phyloP scores from a whole-genome alignment of 148 eudicot genomes.

The Rhododendron williamsianum region DNA sequence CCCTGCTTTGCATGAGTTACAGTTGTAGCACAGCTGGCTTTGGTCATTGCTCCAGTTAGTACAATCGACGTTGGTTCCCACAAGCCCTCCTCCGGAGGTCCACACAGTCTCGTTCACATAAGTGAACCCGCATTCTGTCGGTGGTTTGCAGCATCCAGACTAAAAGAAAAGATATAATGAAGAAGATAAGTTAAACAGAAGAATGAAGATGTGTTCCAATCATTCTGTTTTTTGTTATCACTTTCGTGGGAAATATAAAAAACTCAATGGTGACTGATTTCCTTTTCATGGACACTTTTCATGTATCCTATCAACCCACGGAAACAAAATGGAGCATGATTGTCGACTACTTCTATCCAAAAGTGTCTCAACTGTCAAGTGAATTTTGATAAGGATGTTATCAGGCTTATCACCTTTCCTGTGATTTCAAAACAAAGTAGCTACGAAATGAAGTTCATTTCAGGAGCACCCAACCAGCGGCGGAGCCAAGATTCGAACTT shows the following conservation, averaged over 20 bases:
- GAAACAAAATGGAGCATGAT: not conserved
- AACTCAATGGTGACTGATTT: too few species aligned
- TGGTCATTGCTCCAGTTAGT: constrained; percentile 73
- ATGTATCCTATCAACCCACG: too few species aligned
- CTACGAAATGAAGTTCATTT: not conserved
- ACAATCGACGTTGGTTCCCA: constrained; percentile 48
- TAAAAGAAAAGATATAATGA: constrained; percentile 9
- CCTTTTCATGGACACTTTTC: too few species aligned
- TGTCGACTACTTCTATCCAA: not conserved
- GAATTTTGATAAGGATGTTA: not conserved
- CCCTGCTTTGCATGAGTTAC: constrained; percentile 89
- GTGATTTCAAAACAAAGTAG: not conserved
- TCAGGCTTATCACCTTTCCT: not conserved
- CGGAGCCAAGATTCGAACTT: too few species aligned
- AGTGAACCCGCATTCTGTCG: constrained; percentile 68
- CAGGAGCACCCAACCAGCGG: not conserved
- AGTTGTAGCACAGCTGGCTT: constrained; percentile 54
- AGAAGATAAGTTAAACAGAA: not conserved
- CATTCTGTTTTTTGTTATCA: not conserved
- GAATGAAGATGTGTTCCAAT: not conserved
- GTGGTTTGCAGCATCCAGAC: constrained; percentile 99
- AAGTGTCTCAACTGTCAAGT: not conserved
- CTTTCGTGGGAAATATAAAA: not conserved
- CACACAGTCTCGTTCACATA: constrained; percentile 76
- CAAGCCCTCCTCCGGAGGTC: constrained; percentile 44